Base-by-base conservation (phyloP, 2,329 filamentous ascomycete species). In the Colletotrichum orbiculare region DNA sequence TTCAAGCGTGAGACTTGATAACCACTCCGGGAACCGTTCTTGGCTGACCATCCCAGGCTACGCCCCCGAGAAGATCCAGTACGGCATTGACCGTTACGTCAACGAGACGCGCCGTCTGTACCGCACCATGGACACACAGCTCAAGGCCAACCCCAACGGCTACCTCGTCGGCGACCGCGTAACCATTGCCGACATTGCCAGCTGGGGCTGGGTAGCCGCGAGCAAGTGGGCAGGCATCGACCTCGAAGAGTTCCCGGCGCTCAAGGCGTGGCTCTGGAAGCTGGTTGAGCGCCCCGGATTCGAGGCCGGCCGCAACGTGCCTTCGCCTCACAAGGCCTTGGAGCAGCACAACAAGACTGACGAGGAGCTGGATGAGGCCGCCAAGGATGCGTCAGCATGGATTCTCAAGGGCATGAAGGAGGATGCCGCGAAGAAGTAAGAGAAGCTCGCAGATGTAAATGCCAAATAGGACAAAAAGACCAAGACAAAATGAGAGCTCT, bases 71-170 rank as follows among this genome's bases (percentile, higher is more conserved):
- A 88, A 86, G 75, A 95, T 97, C 71, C 83, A 89, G 72, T 97
- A 97, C 75, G 93, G 91, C 67, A 87, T 96, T 60, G 88, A 92
- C 73, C 87, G 94, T 52, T 97, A 97, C 79, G 81, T 84, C 73
- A 96, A 93, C 74, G 94, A 97, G 80, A 93, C 91, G 0, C 85
- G 90, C n/a, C 89, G 94, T 12, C 83, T 97, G 2, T 97, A 96
- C 79, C 83, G 88, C 55, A 90, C 93, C 17, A 81, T 97, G 64
- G 89, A 97, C 73, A 87, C 85, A 52, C 89, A 94, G 60, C 86
- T 97, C 47, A 76, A 79, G 67, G 82, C 83, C 72, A 84, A 83
- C 6, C 74, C 76, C 3, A 85, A 83, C 0, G 86, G 85, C 11
- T 90, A 83, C 73, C 77, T 90, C 11, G 88, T 90, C 48, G 91